These are phyloP conservation scores for Barnettozyma pratensis DNA, from an alignment of 805 yeast genomes.

Conservation along the genomic window DNA sequence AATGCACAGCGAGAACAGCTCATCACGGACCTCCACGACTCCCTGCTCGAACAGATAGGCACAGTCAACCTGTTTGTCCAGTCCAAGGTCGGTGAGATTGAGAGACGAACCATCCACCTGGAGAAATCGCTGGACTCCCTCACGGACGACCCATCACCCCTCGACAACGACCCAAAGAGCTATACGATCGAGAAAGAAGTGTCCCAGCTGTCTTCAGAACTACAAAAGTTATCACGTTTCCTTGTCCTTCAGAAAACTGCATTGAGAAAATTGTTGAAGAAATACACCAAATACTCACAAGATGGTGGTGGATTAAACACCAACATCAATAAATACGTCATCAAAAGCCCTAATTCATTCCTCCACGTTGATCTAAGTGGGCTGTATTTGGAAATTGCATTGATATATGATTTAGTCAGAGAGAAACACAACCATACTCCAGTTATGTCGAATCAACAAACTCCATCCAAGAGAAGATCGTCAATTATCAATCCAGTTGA, in stretches of 20 bases:
- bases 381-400: slow-evolving; percentile 54
- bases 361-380: slow-evolving; percentile 54
- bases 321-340: slow-evolving; percentile 28
- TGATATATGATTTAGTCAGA: slow-evolving; percentile 46
- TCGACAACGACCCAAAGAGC: background rate
- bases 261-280: slow-evolving; percentile 67
- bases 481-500: slow-evolving; percentile 15
- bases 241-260: slow-evolving; percentile 71
- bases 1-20: background rate
- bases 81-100: slow-evolving; percentile 67
- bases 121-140: slow-evolving; percentile 27
- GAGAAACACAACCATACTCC: slow-evolving; percentile 7
- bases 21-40: slow-evolving; percentile 32
- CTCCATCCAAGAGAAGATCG: slow-evolving; percentile 6
- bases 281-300: slow-evolving; percentile 45
- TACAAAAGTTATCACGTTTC: slow-evolving; percentile 66
- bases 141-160: background rate
- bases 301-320: slow-evolving; percentile 25
- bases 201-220: slow-evolving; percentile 38
- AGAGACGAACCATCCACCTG: slow-evolving; percentile 40
- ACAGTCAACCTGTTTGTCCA: slow-evolving; percentile 54
- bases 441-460: background rate
- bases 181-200: slow-evolving; percentile 1
- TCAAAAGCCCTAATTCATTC: slow-evolving; percentile 49
- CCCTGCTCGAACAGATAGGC: slow-evolving; percentile 56